Base-by-base conservation (phyloP, 306 rosid genomes). In the Acmispon strigosus region DNA sequence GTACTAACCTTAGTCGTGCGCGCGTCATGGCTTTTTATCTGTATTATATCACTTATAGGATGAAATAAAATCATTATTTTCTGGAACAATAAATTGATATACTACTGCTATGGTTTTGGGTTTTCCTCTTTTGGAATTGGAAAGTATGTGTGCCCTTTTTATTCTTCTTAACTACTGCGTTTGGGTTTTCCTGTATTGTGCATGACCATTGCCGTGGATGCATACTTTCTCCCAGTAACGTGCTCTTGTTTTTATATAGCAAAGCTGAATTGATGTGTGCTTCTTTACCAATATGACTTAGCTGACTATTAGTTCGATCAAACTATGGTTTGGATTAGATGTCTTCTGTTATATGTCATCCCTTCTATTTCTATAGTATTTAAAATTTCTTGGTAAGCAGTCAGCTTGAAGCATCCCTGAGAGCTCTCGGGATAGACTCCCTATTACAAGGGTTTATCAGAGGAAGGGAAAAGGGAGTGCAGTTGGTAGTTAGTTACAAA, bases 81-180 rank as follows among this genome's bases (percentile, higher is more conserved):
- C 56, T 52, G 62, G 53, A 59, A 47, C 61, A 19, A 45, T 59
- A 57, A 52, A 55, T 16, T 63, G 20, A 10, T 34, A 67, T 67
- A 57, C 11, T 8, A 29, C 39, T 56, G 12, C 19, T 14, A 37
- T 22, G 7, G 56, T 66, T 76, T 62, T 39, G 24, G 24, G 43
- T 67, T 22, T 62, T 74, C 70, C 66, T 43, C 27, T 17, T 34
- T 64, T 72, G 56, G 57, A 62, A 61, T 62, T 69, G 19, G 16
- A 76, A 62, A 63, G 51, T 17, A 64, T 55, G 48, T 50, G 37
- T 54, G 17, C 52, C 12, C 15, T 62, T 54, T 10, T 2, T 22
- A 22, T 22, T 22, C 24, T 22, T 22, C 24, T 22, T 22, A 22
- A 22, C 24, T 22, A 22, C 24, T 22, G 2, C 24, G 24, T 22